Conservation (phyloP, 495 filamentous ascomycete species). For the Trichodelitschia bisporula region DNA sequence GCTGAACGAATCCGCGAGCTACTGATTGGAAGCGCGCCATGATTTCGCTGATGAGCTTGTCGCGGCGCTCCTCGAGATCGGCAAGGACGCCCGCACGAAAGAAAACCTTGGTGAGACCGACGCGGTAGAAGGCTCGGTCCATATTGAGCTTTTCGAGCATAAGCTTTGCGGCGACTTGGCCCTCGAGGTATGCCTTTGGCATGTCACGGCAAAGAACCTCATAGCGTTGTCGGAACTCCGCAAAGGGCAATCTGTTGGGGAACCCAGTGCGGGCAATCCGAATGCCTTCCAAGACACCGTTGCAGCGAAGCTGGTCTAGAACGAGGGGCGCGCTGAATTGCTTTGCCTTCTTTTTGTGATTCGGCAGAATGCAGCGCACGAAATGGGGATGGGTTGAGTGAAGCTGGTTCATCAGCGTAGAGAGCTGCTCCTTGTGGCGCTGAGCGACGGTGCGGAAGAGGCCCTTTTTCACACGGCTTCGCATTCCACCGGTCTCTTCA, state of each 20-base stretch:
- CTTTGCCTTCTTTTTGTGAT: constrained; percentile 95
- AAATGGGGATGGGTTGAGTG: constrained; percentile 96
- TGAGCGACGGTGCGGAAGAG: constrained; percentile 95
- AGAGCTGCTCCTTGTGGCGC: constrained; percentile 89
- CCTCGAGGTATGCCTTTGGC: constrained; percentile 78
- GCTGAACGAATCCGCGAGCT: constrained; percentile 68
- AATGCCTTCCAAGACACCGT: constrained; percentile 96
- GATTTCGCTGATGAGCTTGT: constrained; percentile 75
- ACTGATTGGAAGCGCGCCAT: constrained; percentile 85
- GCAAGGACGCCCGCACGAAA: constrained; percentile 92
- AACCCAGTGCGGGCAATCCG: constrained; percentile 96
- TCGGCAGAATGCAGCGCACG: constrained; percentile 91
- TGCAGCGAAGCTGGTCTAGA: constrained; percentile 86
- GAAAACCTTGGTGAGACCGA: constrained; percentile 94
- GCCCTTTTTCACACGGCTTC: constrained; percentile 87
- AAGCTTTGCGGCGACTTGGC: constrained; percentile 56
- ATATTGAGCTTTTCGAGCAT: constrained; percentile 80
- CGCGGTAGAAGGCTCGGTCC: constrained; percentile 67
- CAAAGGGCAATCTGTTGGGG: constrained; percentile 76
- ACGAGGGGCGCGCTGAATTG: constrained; percentile 73
- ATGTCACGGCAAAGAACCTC: constrained; percentile 84
- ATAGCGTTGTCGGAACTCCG: constrained; percentile 88
- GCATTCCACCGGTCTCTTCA: constrained; percentile 35
- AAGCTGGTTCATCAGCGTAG: constrained; percentile 84
- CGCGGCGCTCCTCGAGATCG: constrained; percentile 86